Evolutionary conservation across 306 rosid genomes (phyloP), one percentile per base, ranked within the genome.

Genomic region (Fragaria ananassa): DNA sequence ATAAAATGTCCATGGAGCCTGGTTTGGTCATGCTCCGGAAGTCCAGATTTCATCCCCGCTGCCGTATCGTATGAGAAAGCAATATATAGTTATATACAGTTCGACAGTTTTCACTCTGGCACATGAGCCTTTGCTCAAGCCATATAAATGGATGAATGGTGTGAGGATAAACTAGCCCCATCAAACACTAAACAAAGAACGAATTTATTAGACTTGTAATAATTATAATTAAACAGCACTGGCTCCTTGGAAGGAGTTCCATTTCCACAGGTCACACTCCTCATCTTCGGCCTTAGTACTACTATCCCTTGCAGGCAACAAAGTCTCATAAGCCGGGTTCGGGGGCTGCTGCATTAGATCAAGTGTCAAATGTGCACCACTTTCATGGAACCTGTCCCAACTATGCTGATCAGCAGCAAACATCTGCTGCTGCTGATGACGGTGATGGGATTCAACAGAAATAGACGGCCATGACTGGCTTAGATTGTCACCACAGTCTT

Each of bases 331-430:
- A 8, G 78, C 76, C n/a, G 78, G 73, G 68, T 76, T 81, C 5
- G 87, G 88, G 58, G 85, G 73, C 81, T 69, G 73, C 81, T 69
- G 88, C 89, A 86, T 81, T 39, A 84, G 84, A 63, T 89, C 82
- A 8, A 77, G 53, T 11, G 87, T 83, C 53, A 76, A 76, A 8
- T 80, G 85, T 9, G 67, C 47, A 51, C 77, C 85, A n/a, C 61
- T 61, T 68, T 56, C 71, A 50, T 81, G 70, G 64, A 81, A 56
- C 69, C 84, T 42, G 14, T 83, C 83, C 82, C 87, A 80, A 51
- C 63, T 68, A 49, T 74, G 87, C 39, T 51, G 63, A 60, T 84
- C 62, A 70, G 86, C 88, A n/a, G 88, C 86, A 81, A 85, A 89
- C 84, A 86, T 81, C 7, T 76, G 85, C 17, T 86, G 87, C 25